phyloP scores from a whole-genome alignment of 2,329 filamentous ascomycete species.

The Fusarium nematophilum region DNA sequence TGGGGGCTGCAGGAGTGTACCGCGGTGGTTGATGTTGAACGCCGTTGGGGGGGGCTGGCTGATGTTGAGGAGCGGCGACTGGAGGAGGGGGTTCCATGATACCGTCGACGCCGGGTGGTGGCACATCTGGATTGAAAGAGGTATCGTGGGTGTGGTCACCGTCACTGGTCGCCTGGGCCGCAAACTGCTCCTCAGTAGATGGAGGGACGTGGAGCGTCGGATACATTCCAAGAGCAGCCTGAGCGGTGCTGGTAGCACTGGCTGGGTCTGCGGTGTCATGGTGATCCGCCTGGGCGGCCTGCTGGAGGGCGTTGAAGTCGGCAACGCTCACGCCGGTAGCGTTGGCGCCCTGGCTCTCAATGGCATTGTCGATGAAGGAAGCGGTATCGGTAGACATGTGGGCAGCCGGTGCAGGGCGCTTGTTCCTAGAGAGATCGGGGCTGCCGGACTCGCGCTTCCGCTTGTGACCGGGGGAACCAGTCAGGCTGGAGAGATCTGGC shows the following conservation, averaged over 20 bases:
- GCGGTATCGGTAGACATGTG: slow-evolving; percentile 60
- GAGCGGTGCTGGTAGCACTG: slow-evolving; percentile 69
- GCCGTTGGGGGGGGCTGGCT: slow-evolving; percentile 54
- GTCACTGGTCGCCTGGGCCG: slow-evolving; percentile 59
- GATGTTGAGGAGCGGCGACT: slow-evolving; percentile 41
- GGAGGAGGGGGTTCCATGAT: slow-evolving; percentile 44
- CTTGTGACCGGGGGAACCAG: slow-evolving; percentile 62
- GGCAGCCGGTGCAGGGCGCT: slow-evolving; percentile 60
- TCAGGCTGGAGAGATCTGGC: slow-evolving; percentile 57
- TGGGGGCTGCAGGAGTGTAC: slow-evolving; percentile 54
- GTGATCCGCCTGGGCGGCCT: slow-evolving; percentile 61
- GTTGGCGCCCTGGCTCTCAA: slow-evolving; percentile 56
- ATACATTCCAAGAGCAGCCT: slow-evolving; percentile 70
- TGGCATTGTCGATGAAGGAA: slow-evolving; percentile 66
- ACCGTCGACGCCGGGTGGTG: slow-evolving; percentile 44
- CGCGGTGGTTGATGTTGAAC: slow-evolving; percentile 47
- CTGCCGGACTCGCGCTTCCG: slow-evolving; percentile 66
- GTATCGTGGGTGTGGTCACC: slow-evolving; percentile 49
- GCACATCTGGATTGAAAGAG: slow-evolving; percentile 48
- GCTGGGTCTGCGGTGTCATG: slow-evolving; percentile 61
- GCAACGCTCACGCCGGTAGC: slow-evolving; percentile 60
- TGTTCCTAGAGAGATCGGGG: slow-evolving; percentile 61
- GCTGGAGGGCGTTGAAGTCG: slow-evolving; percentile 68
- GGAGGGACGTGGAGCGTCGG: slow-evolving; percentile 68
- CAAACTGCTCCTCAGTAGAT: slow-evolving; percentile 70